These are phyloP conservation scores for Schwanniomyces sp. DNA, from an alignment of 805 yeast species.

Conservation along the genomic window DNA sequence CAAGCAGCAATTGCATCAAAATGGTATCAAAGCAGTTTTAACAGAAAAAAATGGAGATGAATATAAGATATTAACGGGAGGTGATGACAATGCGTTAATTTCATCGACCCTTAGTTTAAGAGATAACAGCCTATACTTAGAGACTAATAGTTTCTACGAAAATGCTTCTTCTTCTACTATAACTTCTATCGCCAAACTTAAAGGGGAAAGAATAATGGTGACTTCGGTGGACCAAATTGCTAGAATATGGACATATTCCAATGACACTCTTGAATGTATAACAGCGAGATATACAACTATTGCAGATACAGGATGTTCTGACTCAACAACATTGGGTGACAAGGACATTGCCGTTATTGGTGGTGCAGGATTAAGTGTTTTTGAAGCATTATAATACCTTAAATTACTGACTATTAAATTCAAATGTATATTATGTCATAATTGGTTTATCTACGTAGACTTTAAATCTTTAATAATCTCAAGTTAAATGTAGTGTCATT, in stretches of 20 bases:
- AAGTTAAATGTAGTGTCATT: conserved; percentile 78
- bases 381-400: conserved; percentile 11
- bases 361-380: conserved; percentile 78
- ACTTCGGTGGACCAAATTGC: conserved; percentile 85
- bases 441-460: conserved; percentile 1
- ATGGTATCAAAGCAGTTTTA: conserved; percentile 72
- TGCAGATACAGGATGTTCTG: conserved; percentile 87
- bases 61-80: conserved; percentile 65
- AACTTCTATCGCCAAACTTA: conserved; percentile 54
- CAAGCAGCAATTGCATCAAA: conserved; percentile 70
- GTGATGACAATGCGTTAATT: conserved; percentile 82
- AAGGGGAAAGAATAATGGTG: conserved; percentile 42
- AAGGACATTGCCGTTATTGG: conserved; percentile 52
- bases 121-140: conserved; percentile 17
- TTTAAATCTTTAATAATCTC: conserved; percentile 68
- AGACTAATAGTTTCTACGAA: conserved; percentile 32
- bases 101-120: conserved; percentile 18
- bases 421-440: background rate
- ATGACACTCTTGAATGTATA: conserved; percentile 18
- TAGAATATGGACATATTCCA: conserved; percentile 56
- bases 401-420: background rate
- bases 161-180: conserved; percentile 86
- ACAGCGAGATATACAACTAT: conserved; percentile 68
- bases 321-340: conserved; percentile 27
- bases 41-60: conserved; percentile 14